Conservation (phyloP, 2,329 filamentous ascomycete genomes). For the Beauveria rudraprayagi region DNA sequence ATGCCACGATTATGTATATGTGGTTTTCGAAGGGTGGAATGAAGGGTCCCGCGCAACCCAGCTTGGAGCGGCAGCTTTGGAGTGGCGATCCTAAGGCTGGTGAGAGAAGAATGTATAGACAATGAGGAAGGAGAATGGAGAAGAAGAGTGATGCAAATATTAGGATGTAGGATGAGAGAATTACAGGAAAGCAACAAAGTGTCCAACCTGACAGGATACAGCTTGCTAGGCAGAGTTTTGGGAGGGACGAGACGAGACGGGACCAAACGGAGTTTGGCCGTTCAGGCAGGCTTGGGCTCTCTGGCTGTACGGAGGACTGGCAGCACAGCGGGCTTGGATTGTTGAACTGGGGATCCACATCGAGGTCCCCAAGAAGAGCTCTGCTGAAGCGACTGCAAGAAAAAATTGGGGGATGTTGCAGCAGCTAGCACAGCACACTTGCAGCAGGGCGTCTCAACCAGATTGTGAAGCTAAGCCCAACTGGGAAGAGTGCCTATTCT, state of each 20-base stretch:
- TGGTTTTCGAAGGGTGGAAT: background rate
- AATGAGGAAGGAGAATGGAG: slow-evolving; percentile 11
- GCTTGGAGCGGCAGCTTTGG: slow-evolving; percentile 9
- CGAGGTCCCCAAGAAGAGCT: background rate
- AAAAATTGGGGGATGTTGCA: slow-evolving; percentile 11
- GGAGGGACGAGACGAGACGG: slow-evolving; percentile 3
- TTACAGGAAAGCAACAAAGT: slow-evolving; percentile 7
- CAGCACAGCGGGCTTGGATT: slow-evolving; percentile 3
- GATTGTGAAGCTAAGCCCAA: slow-evolving; percentile 28
- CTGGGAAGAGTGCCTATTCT: slow-evolving; percentile 11
- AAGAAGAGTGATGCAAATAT: slow-evolving; percentile 12
- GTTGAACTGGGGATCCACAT: slow-evolving; percentile 12
- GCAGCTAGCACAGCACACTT: slow-evolving; percentile 15
- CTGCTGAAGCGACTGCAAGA: background rate
- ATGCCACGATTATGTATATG: background rate
- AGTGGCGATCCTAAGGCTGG: slow-evolving; percentile 3
- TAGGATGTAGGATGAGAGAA: slow-evolving; percentile 7
- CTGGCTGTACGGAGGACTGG: background rate
- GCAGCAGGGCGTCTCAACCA: slow-evolving; percentile 35
- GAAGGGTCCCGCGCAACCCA: slow-evolving; percentile 12
- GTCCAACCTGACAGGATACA: slow-evolving; percentile 17
- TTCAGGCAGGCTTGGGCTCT: background rate
- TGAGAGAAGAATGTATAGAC: slow-evolving; percentile 8
- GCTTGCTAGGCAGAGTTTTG: slow-evolving; percentile 8
- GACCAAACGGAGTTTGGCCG: background rate